Percentiles rank a stretch among this genome's conserved stretches.
These are phyloP conservation scores for Austroboletus niveus DNA, from an alignment of 1,284 basidiomycete species.

Conservation along the genomic window DNA sequence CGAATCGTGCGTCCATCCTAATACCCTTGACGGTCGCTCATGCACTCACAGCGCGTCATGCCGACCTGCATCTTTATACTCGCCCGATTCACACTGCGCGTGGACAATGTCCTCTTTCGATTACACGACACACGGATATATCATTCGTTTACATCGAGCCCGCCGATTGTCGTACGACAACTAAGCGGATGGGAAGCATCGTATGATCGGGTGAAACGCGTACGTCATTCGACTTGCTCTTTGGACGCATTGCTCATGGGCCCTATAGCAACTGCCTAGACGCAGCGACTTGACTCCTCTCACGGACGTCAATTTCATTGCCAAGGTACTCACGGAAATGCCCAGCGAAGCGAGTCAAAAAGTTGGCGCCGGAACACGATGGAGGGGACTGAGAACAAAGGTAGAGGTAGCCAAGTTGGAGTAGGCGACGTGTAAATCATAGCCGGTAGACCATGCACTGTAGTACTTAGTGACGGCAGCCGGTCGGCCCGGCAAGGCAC, in stretches of 20 bases:
- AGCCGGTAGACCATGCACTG: too few species aligned
- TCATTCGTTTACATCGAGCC: conserved; percentile 68
- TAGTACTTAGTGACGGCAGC: too few species aligned
- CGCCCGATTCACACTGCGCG: conserved; percentile 88
- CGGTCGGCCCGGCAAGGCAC: too few species aligned
- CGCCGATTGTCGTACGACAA: conserved; percentile 75
- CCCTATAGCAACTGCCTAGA: conserved; percentile 66
- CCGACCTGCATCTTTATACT: conserved; percentile 94
- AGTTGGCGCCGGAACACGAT: conserved; percentile 66
- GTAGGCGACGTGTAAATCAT: too few species aligned
- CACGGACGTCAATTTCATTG: conserved; percentile 87
- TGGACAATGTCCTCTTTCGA: conserved; percentile 94
- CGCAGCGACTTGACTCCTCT: conserved; percentile 86
- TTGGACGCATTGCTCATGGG: conserved; percentile 1
- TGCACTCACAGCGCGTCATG: conserved; percentile 61
- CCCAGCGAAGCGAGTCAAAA: conserved; percentile 57
- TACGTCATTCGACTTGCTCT: conserved; percentile 37
- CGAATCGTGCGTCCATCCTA: conserved; percentile 65
- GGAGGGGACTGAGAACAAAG: conserved; percentile 70
- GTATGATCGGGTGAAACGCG: conserved; percentile 79
- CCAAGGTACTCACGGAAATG: conserved; percentile 68
- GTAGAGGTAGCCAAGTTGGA: conserved; percentile 38
- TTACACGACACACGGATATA: conserved; percentile 90
- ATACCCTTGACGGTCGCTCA: too few species aligned
- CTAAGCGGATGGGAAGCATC: conserved; percentile 86